These are phyloP conservation scores for Rutstroemia sp. DNA, from an alignment of 2,329 filamentous ascomycete species.

Conservation along the genomic window DNA sequence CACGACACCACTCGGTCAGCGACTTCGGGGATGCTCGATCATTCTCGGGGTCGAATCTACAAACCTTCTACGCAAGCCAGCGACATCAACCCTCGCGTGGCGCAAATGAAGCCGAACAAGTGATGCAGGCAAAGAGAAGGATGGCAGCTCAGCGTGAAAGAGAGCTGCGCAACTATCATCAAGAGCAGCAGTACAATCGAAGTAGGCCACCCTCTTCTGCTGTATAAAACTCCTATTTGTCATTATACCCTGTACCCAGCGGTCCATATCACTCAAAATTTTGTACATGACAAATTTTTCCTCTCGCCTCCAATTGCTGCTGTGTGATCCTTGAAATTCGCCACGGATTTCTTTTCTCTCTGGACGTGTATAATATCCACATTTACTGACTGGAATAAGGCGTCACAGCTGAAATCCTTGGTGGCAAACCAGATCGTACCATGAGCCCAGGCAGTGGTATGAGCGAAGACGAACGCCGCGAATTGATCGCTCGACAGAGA, in stretches of 20 bases:
- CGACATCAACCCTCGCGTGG: slow-evolving; percentile 81
- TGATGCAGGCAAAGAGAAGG: slow-evolving; percentile 98
- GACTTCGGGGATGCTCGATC: slow-evolving; percentile 70
- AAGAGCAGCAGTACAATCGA: slow-evolving; percentile 99
- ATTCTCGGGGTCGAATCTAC: slow-evolving; percentile 69
- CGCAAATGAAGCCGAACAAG: slow-evolving; percentile 88
- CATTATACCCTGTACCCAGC: slow-evolving; percentile 27
- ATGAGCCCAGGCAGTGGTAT: slow-evolving; percentile 73
- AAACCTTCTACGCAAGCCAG: slow-evolving; percentile 91
- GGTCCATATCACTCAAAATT: slow-evolving; percentile 26
- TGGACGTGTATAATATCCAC: slow-evolving; percentile 19
- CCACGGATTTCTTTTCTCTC: slow-evolving; percentile 10
- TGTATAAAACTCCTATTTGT: slow-evolving; percentile 43
- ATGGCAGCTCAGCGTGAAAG: slow-evolving; percentile 98
- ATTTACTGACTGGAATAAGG: slow-evolving; percentile 38
- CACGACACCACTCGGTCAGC: slow-evolving; percentile 77
- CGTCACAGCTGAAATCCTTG: slow-evolving; percentile 57
- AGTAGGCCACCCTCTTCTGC: slow-evolving; percentile 79
- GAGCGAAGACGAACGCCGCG: slow-evolving; percentile 93
- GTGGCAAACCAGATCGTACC: slow-evolving; percentile 76
- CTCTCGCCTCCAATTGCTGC: slow-evolving; percentile 27
- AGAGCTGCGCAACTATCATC: slow-evolving; percentile 98
- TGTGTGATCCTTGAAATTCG: slow-evolving; percentile 31
- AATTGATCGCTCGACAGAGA: slow-evolving; percentile 92
- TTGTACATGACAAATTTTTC: slow-evolving; percentile 31